Evolutionary conservation across 2,329 filamentous ascomycete species (phyloP).

Genomic region (Gaeumannomyces tritici): DNA sequence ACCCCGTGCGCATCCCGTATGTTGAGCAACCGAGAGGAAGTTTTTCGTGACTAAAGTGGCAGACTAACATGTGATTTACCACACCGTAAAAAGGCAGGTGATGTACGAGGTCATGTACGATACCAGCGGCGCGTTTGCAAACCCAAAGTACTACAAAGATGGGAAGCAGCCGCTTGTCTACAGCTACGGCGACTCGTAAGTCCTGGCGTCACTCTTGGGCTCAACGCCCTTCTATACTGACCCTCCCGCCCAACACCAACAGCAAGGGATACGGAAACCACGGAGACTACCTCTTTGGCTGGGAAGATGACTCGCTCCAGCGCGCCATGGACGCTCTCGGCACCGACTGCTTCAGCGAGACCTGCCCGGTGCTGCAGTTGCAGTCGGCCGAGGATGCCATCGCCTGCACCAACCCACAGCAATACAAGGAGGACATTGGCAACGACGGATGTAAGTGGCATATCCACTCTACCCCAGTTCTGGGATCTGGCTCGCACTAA

Average conservation of each 20-base stretch:
- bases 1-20: conserved; percentile 1
- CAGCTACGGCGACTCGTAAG: background rate
- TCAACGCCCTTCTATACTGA: no score
- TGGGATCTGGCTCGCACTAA: no score
- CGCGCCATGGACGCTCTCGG: conserved; percentile 6
- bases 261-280: conserved; percentile 7
- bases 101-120: conserved; percentile 5
- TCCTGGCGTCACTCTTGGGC: background rate
- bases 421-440: conserved; percentile 5
- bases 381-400: conserved; percentile 4
- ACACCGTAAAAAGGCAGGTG: no score
- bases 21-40: no score
- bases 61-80: no score
- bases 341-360: conserved; percentile 2
- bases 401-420: conserved; percentile 6
- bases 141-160: background rate
- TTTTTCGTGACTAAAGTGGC: no score
- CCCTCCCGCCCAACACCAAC: background rate
- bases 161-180: conserved; percentile 1
- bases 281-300: conserved; percentile 9
- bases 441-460: conserved; percentile 1
- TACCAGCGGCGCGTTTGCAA: background rate
- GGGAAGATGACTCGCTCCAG: conserved; percentile 7
- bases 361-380: conserved; percentile 4
- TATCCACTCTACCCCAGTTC: background rate